Evolutionary conservation across 257 asterid genomes (phyloP).

Genomic region (Knoxia roxburghii): DNA sequence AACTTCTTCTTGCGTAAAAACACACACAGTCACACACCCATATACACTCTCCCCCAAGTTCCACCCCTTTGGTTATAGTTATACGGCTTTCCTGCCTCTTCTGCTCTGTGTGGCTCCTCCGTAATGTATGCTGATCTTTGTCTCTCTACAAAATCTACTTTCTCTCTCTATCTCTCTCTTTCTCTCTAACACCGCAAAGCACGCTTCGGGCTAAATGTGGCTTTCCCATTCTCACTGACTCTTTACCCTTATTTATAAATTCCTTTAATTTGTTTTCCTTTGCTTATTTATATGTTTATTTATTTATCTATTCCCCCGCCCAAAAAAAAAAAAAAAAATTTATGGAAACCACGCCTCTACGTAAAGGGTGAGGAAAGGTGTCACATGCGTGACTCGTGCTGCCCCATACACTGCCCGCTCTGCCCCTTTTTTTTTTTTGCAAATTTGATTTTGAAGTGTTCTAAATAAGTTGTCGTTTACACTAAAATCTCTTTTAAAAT

Average conservation of each 20-base stretch:
- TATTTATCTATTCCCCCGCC: not conserved
- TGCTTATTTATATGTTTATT: too few species aligned
- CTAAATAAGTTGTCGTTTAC: too few species aligned
- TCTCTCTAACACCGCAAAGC: slow-evolving; percentile 18
- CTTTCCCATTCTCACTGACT: slow-evolving; percentile 8
- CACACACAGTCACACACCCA: not conserved
- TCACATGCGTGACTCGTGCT: slow-evolving; percentile 23
- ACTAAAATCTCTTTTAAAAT: not conserved
- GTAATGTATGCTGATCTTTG: slow-evolving; percentile 5
- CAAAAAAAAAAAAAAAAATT: not conserved
- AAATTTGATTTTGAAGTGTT: too few species aligned
- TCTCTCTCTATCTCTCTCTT: slow-evolving; percentile 22
- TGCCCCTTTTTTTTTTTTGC: not conserved
- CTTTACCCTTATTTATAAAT: slow-evolving; percentile 22
- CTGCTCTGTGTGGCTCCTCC: slow-evolving; percentile 1
- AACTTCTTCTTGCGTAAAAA: not conserved
- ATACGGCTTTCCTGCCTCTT: not conserved
- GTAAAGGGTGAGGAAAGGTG: slow-evolving; percentile 15
- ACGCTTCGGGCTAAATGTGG: slow-evolving; percentile 18
- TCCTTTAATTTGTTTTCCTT: not conserved
- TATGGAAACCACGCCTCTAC: slow-evolving; percentile 17
- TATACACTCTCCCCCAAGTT: too few species aligned
- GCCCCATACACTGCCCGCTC: slow-evolving; percentile 8
- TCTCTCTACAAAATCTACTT: slow-evolving; percentile 22
- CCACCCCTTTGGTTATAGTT: not conserved